phyloP scores from a whole-genome alignment of 225 moss, liverwort and hornwort species.

The Straminergon stramineum region DNA sequence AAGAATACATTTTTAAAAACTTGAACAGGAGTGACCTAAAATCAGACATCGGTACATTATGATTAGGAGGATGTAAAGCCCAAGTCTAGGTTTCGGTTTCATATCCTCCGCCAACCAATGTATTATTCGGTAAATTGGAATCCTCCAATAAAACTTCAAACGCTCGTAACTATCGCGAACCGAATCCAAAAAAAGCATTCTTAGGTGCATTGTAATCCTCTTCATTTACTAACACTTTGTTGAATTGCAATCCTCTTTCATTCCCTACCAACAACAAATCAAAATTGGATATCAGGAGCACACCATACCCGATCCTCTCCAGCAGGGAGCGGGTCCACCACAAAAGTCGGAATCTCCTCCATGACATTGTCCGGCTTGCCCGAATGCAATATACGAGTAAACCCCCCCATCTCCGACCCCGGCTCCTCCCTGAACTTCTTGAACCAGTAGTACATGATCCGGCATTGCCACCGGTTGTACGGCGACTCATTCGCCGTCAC shows the following conservation, averaged over 20 bases:
- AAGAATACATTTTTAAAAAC: neutral
- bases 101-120: neutral
- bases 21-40: neutral
- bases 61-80: neutral
- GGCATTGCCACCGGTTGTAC: conserved; percentile 91
- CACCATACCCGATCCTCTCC: conserved; percentile 71
- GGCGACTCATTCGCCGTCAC: conserved; percentile 90
- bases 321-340: conserved; percentile 69
- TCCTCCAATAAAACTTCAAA: neutral
- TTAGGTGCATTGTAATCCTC: neutral
- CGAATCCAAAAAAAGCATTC: neutral
- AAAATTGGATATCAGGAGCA: neutral
- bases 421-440: conserved; percentile 56
- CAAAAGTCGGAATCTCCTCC: conserved; percentile 84
- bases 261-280: neutral
- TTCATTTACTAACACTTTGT: neutral
- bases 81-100: neutral
- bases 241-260: neutral
- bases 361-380: conserved; percentile 59
- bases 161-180: neutral
- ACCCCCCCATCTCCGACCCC: conserved; percentile 86
- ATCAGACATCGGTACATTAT: neutral
- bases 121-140: neutral
- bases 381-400: conserved; percentile 80
- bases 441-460: conserved; percentile 97